Evolutionary conservation across 2,329 filamentous ascomycete species (phyloP), one percentile per base, ranked within the genome.

Genomic region (Colletotrichum sp.): DNA sequence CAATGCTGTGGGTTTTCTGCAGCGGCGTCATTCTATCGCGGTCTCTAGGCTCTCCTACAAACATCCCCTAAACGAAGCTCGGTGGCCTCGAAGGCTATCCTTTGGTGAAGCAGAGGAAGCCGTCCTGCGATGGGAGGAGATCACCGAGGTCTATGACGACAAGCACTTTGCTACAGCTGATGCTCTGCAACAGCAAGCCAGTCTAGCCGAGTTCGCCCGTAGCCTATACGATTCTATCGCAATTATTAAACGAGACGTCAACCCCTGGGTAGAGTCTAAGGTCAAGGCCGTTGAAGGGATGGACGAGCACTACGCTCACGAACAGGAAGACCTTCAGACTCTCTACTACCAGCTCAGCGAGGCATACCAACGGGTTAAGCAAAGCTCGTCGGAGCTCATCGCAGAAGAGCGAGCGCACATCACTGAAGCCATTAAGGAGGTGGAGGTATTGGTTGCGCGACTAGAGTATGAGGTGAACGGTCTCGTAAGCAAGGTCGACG

Each of bases 401-500:
- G 89, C 89, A 0, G 91, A 93, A 64, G 94, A 98, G 84, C 91
- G 93, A 55, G 89, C 89, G 26, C 89, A 90, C 68, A 87, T 98
- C 48, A 91, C 90, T 6, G 95, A 97, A 81, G 90, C 90, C 18
- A 88, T 96, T 76, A 94, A 94, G 83, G 95, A 97, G 78, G 89
- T 98, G 16, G 96, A 98, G 82, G 91, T 94, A 26, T 87, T 98
- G 52, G 92, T 94, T 4, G 95, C 95, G 24, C 96, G 96, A 84
- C 88, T 99, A 71, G 96, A 99, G 81, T 99, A 99, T 84, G 96
- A 98, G 86, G 93, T 98, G 77, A 92, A 94, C 75, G 92, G 93
- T 18, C 87, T 99, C n/a, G 89, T 92, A 65, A 92, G 93, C 64
- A 95, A 95, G 80, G 93, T 98, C 12, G 90, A 95, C 80, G 96